Percentiles rank a stretch among this genome's conserved stretches.
Evolutionary conservation across 2,329 filamentous ascomycete genomes (phyloP).

Genomic region (Aspergillus ochraceus): DNA sequence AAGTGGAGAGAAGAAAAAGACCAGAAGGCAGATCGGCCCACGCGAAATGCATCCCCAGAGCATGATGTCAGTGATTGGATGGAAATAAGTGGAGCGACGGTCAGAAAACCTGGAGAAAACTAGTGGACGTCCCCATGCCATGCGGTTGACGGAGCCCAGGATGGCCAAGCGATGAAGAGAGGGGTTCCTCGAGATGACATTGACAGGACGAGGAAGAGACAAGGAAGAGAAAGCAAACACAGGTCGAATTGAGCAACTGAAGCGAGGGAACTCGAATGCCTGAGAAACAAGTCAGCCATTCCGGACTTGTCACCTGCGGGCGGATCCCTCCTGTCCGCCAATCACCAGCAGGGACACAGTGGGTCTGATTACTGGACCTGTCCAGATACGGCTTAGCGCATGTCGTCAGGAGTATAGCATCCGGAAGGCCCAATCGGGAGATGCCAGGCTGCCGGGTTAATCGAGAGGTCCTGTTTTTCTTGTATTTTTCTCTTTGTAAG

Average conservation of each 20-base stretch:
- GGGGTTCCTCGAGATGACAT: background rate
- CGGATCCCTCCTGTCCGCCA: background rate
- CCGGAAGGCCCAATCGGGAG: background rate
- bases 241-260: background rate
- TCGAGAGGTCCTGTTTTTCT: no score
- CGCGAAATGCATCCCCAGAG: slow-evolving; percentile 5
- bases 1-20: slow-evolving; percentile 5
- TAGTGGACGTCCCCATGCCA: background rate
- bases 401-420: background rate
- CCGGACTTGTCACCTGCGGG: background rate
- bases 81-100: slow-evolving; percentile 1
- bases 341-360: background rate
- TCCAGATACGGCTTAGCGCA: background rate
- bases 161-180: background rate
- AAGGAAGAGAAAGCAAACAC: background rate
- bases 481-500: no score
- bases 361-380: background rate
- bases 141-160: background rate
- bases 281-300: background rate
- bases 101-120: background rate
- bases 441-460: background rate
- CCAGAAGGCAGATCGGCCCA: slow-evolving; percentile 17
- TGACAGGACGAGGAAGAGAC: background rate
- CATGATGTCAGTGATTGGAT: slow-evolving; percentile 5
- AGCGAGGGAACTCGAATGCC: background rate